Evolutionary conservation across 2,329 filamentous ascomycete genomes (phyloP).

Genomic region (Colletotrichum navitas): DNA sequence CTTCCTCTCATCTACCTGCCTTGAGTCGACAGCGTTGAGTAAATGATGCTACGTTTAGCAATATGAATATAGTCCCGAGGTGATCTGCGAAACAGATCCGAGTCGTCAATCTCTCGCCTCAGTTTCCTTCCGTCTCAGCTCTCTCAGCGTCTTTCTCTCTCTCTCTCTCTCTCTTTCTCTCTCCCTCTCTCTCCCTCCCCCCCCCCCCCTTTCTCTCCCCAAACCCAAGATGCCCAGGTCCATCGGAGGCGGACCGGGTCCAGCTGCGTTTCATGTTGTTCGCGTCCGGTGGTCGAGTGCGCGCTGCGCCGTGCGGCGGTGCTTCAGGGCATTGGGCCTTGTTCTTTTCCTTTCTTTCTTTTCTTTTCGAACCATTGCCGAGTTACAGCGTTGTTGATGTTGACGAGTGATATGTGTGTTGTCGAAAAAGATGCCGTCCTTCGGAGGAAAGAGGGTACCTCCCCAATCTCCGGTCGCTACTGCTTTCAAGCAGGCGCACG

Average conservation of each 20-base stretch:
- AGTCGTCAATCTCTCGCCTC: background rate
- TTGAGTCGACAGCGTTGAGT: background rate
- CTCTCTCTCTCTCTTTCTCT: too few relatives aligned
- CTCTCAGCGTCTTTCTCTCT: background rate
- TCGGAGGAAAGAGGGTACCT: background rate
- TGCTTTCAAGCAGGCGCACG: too few relatives aligned
- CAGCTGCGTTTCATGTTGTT: constrained; percentile 11
- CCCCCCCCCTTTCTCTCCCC: too few relatives aligned
- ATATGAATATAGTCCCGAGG: background rate
- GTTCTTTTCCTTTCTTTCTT: too few relatives aligned
- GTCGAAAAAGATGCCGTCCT: background rate
- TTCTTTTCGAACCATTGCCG: background rate
- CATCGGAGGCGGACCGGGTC: background rate
- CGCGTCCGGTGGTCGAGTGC: background rate
- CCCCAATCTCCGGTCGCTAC: background rate
- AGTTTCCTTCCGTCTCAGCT: background rate
- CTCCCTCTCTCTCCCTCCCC: background rate
- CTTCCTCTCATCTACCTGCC: background rate
- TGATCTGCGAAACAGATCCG: background rate
- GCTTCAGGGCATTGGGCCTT: background rate
- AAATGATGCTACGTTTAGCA: background rate
- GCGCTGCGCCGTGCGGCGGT: background rate
- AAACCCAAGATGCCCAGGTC: background rate
- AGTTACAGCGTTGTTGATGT: background rate
- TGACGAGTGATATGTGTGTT: background rate